phyloP scores from a whole-genome alignment of 208 protist species.

The Angomonas deanei region DNA sequence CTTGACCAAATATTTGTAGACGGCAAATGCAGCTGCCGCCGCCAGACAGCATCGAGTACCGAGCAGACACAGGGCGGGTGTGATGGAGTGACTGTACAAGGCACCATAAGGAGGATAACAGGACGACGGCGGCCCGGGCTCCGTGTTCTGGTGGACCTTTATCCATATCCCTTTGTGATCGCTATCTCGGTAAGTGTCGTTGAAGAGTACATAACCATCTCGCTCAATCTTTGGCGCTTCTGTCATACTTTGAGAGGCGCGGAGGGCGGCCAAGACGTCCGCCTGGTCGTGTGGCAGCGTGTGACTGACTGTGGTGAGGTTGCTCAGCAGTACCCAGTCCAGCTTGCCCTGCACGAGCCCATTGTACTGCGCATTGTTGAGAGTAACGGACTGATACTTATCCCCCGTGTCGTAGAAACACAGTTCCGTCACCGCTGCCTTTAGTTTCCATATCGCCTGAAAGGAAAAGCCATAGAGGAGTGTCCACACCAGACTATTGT shows the following conservation, averaged over 20 bases:
- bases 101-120: conserved; percentile 45
- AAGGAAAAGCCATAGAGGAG: conserved; percentile 54
- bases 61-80: not conserved
- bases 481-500: conserved; percentile 47
- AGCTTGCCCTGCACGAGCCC: conserved; percentile 66
- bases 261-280: conserved; percentile 8
- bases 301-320: conserved; percentile 11
- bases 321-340: conserved; percentile 77
- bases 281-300: not conserved
- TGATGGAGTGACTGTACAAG: conserved; percentile 30
- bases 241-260: conserved; percentile 11
- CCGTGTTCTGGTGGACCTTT: conserved; percentile 37
- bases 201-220: conserved; percentile 72
- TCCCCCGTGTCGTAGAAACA: conserved; percentile 72
- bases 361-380: conserved; percentile 48
- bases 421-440: conserved; percentile 5
- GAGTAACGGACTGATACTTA: conserved; percentile 62
- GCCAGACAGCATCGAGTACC: conserved; percentile 16
- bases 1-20: conserved; percentile 13
- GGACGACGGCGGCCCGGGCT: conserved; percentile 11
- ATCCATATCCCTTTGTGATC: conserved; percentile 72
- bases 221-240: conserved; percentile 11
- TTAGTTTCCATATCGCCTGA: not conserved
- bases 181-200: conserved; percentile 47
- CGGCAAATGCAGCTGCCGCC: conserved; percentile 8